Evolutionary conservation across 768 basidiomycete species (phyloP).

Genomic region (Sporobolomyces roseus): DNA sequence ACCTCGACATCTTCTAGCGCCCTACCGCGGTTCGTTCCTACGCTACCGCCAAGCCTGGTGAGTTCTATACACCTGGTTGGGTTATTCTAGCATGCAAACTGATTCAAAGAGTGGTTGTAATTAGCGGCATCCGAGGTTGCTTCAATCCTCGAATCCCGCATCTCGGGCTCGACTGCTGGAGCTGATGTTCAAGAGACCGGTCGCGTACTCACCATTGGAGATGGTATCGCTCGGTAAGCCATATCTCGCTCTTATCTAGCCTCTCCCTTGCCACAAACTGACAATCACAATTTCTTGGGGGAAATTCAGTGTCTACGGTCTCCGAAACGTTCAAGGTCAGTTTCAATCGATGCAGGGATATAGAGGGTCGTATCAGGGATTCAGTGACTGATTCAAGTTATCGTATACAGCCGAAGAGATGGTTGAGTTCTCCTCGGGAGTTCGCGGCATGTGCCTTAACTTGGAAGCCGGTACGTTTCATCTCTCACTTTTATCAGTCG

Average conservation of each 20-base stretch:
- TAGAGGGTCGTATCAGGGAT: neutral
- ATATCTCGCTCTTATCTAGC: neutral
- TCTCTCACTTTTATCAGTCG: neutral
- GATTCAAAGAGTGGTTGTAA: conserved; percentile 1
- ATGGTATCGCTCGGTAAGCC: conserved; percentile 73
- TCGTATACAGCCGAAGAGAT: conserved; percentile 77
- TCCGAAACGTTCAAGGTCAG: conserved; percentile 93
- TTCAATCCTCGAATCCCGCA: conserved; percentile 97
- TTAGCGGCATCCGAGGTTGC: conserved; percentile 98
- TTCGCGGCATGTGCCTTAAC: conserved; percentile 99
- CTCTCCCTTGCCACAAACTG: neutral
- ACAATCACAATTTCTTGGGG: neutral
- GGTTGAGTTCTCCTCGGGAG: conserved; percentile 99
- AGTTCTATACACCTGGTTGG: conserved; percentile 45
- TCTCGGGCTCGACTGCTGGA: conserved; percentile 82
- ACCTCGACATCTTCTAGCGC: conserved; percentile 30
- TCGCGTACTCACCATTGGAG: conserved; percentile 75
- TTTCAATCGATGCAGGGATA: neutral
- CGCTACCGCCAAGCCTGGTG: conserved; percentile 97
- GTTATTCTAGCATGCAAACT: neutral
- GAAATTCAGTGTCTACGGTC: conserved; percentile 81
- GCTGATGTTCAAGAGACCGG: conserved; percentile 99
- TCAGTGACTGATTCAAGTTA: neutral
- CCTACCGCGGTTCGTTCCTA: conserved; percentile 63
- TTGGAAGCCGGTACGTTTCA: conserved; percentile 77